These are phyloP conservation scores for Eimeria brunetti DNA, from an alignment of 169 alveolate species.

Conservation along the genomic window DNA sequence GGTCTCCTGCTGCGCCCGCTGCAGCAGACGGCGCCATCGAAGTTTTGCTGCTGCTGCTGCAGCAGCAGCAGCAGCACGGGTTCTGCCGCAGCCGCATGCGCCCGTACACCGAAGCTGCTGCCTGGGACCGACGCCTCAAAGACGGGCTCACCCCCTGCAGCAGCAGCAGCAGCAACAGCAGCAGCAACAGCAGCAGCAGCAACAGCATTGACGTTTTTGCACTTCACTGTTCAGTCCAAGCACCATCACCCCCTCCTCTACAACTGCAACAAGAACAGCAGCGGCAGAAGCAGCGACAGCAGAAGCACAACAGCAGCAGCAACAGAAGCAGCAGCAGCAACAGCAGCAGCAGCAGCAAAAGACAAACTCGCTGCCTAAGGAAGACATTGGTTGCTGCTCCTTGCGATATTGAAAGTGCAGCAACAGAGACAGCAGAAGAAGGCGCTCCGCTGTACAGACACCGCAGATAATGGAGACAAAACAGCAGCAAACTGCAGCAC, in stretches of 20 bases:
- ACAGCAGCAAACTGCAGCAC: not conserved
- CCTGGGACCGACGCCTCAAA: constrained; percentile 29
- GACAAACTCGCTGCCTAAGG: constrained; percentile 41
- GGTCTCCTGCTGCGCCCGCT: not conserved
- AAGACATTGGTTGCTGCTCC: constrained; percentile 55
- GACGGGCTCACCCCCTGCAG: constrained; percentile 72
- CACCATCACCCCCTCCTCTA: not conserved
- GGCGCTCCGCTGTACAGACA: constrained; percentile 34
- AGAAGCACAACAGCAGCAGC: constrained; percentile 17
- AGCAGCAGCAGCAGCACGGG: constrained; percentile 62
- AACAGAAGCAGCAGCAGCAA: not conserved
- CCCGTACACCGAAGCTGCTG: constrained; percentile 48
- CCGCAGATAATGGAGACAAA: not conserved
- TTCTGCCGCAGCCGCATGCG: constrained; percentile 42
- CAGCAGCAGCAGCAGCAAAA: not conserved
- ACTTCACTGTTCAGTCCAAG: not conserved
- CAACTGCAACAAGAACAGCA: not conserved
- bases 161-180: constrained; percentile 32
- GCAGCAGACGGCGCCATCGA: not conserved
- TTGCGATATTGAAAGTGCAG: constrained; percentile 26
- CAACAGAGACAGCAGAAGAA: constrained; percentile 51
- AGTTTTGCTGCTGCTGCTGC: constrained; percentile 40
- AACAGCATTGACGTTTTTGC: not conserved
- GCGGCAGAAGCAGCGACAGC: constrained; percentile 32
- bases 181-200: constrained; percentile 39